Conservation (phyloP, 768 basidiomycete species). For the Boletus sp. region DNA sequence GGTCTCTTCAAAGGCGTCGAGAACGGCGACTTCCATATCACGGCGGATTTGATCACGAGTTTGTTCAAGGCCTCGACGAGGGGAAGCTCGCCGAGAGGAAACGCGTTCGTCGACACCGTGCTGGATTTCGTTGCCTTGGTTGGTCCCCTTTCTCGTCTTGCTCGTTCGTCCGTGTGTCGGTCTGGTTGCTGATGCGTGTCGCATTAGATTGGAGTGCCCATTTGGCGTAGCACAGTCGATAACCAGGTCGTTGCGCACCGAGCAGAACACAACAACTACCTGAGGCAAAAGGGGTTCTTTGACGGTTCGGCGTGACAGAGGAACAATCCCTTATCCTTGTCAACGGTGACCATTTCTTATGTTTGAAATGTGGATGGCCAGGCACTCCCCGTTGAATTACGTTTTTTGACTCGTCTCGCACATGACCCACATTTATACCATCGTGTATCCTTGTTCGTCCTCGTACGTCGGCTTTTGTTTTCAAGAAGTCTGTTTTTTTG, state of each 20-base stretch:
- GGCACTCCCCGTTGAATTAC: not conserved
- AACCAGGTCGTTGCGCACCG: constrained; percentile 44
- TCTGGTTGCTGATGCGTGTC: not conserved
- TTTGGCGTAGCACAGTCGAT: constrained; percentile 54
- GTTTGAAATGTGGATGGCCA: not conserved
- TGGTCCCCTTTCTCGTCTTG: constrained; percentile 18
- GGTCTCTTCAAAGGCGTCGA: constrained; percentile 67
- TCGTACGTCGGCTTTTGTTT: not conserved
- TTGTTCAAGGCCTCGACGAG: constrained; percentile 67
- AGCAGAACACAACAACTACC: constrained; percentile 47
- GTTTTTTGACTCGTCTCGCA: not conserved
- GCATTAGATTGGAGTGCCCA: constrained; percentile 46
- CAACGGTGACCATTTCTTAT: not conserved
- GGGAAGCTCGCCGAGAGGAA: constrained; percentile 59
- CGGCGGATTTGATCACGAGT: constrained; percentile 63
- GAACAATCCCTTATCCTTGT: not conserved
- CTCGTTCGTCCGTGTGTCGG: not conserved
- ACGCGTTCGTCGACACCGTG: constrained; percentile 51
- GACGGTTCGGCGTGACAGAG: constrained; percentile 3
- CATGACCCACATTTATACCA: not conserved
- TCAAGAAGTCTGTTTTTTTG: no score
- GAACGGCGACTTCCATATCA: constrained; percentile 71
- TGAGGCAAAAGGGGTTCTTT: constrained; percentile 46
- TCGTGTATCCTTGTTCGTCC: not conserved
- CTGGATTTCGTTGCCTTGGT: constrained; percentile 47